Evolutionary conservation across 352 stramenopile genomes (phyloP), one percentile per base, ranked within the genome.

Genomic region (Globisporangium heterothallicum): DNA sequence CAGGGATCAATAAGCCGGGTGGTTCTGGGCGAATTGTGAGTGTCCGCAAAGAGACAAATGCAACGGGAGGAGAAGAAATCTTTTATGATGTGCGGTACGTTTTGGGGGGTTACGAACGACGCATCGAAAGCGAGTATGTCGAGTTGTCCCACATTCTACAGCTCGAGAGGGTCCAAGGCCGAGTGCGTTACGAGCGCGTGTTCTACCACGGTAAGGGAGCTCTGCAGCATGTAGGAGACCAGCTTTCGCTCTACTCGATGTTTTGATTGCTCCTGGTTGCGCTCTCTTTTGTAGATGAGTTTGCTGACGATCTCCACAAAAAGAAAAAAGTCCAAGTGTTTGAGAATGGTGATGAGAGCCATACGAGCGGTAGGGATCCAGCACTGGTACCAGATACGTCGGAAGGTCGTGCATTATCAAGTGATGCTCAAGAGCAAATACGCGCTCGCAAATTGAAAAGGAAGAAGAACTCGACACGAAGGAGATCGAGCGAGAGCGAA

Each of bases 11-110:
- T 54, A 95, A 95, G 45, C 71, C 68, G 13, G 84, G 84, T 46
- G 84, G 84, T 14, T 65, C 81, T 0, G 84, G 78, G 3, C 77
- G 74, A 27, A 64, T 94, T 32, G 64, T 59, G 4, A 64, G 58
- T 1, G 63, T 91, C 1, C 56, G 84, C 42, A 47, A 48, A 18
- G 75, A 86, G 6, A 45, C 21, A 0, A 43, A 27, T 7, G 57
- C 44, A 7, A 51, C 58, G 4, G 65, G 54, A 21, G 16, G 59
- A 8, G 18, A 47, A 3, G 50, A 69, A 12, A 54, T 74, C 2
- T 55, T 91, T n/a, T 92, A 91, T 48, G 82, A 92, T 52, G 80
- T 94, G 16, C 78, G 82, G 36, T 94, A 94, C 50, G 72, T 94
- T 21, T 38, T 91, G 12, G 79, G 84, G 6, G 84, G 84, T 4